Evolutionary conservation across 2,329 filamentous ascomycete species (phyloP).

Genomic region (Beauveria sp.): DNA sequence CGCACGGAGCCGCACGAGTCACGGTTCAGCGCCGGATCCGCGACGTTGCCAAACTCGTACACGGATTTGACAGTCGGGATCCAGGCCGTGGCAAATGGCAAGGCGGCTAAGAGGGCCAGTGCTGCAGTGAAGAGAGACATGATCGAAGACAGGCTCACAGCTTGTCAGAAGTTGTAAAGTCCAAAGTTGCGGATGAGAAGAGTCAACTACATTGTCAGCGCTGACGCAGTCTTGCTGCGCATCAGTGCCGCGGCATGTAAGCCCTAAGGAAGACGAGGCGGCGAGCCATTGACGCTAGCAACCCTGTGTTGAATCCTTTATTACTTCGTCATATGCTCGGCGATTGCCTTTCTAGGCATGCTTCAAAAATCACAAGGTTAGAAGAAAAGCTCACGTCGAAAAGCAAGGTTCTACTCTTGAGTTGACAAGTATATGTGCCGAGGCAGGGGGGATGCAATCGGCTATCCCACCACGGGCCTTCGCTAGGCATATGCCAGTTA

Average conservation of each 20-base stretch:
- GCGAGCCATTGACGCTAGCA: not conserved
- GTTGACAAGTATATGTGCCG: too few relatives aligned
- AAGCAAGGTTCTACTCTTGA: too few relatives aligned
- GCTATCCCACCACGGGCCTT: too few relatives aligned
- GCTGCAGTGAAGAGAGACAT: not conserved
- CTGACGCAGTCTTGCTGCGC: not conserved
- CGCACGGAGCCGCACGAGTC: slow-evolving; percentile 10
- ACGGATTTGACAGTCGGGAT: slow-evolving; percentile 12
- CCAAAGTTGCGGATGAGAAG: not conserved
- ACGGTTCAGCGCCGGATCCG: slow-evolving; percentile 3
- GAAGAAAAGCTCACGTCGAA: too few relatives aligned
- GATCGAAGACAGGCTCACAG: not conserved
- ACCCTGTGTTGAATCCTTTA: not conserved
- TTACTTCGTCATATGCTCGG: not conserved
- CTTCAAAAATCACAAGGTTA: too few relatives aligned
- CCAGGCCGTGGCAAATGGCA: slow-evolving; percentile 1
- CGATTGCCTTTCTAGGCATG: not conserved
- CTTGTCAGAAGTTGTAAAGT: not conserved
- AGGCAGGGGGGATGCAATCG: too few relatives aligned
- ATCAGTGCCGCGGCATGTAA: not conserved
- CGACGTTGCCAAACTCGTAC: slow-evolving; percentile 7
- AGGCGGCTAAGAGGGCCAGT: not conserved
- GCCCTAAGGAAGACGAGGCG: not conserved
- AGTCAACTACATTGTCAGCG: not conserved
- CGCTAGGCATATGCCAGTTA: too few relatives aligned